phyloP scores from a whole-genome alignment of 345 rosid species.

The Gossypium turneri region DNA sequence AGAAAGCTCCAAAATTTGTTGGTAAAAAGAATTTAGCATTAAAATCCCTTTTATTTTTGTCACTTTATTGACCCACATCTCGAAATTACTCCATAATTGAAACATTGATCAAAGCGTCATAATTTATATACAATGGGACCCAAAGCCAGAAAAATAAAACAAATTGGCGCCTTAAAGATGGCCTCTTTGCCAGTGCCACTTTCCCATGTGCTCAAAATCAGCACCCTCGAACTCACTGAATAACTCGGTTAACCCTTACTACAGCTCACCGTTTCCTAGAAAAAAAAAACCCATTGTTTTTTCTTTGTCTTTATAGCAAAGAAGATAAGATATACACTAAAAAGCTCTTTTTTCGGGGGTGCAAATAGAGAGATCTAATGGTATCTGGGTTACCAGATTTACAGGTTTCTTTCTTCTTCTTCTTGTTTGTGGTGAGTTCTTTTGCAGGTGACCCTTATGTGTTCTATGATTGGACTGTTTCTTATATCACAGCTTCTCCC shows the following conservation, averaged over 20 bases:
- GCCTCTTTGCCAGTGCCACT: neutral
- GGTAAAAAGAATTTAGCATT: neutral
- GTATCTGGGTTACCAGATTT: conserved; percentile 19
- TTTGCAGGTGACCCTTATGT: conserved; percentile 70
- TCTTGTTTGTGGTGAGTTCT: conserved; percentile 22
- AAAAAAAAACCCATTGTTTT: neutral
- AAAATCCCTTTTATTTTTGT: neutral
- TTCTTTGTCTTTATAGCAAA: neutral
- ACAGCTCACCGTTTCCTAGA: neutral
- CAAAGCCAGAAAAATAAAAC: neutral
- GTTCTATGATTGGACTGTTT: conserved; percentile 84
- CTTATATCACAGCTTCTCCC: conserved; percentile 63
- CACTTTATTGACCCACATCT: neutral
- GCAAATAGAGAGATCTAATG: conserved; percentile 35
- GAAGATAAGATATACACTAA: conserved; percentile 15
- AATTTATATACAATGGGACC: neutral
- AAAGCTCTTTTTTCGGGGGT: too few relatives aligned
- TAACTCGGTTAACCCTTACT: neutral
- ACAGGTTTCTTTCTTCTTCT: conserved; percentile 24
- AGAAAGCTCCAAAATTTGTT: neutral
- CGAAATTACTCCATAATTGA: neutral
- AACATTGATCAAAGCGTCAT: neutral
- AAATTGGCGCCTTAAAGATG: neutral
- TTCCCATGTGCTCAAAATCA: conserved; percentile 7
- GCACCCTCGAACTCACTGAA: neutral